Base-by-base conservation (phyloP, 306 rosid species). In the Prunus padus region DNA sequence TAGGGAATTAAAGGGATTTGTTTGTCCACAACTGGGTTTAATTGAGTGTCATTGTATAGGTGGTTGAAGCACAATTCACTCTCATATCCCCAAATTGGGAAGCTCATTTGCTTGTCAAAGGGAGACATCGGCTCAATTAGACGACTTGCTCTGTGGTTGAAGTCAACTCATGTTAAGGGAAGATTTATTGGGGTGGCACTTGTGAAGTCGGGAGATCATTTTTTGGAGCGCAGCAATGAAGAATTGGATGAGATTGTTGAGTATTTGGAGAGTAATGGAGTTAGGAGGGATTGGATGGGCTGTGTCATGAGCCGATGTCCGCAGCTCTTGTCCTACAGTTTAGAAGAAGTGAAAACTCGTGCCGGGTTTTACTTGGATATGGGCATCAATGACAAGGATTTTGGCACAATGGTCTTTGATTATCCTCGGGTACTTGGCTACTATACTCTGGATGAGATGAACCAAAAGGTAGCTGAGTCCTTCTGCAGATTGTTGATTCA, bases 331-430 rank as follows among this genome's bases (percentile, higher is more conserved):
- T 89, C 97, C 5, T 89, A 78, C 84, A 87, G 75, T 80, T 63
- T 90, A 65, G 97, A 94, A 67, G 98, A 91, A 86, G 77, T 94
- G 76, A 78, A 76, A 77, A 74, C 71, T 61, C 96, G 93, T 44
- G 93, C 82, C 23, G 84, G 80, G 69, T 87, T 91, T 76, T 94
- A 77, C 86, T 69, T 84, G 30, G 89, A 88, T 69, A 86, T 91
- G 96, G 91, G 97, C 31, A 82, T 94, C 77, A 86, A 87, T 73
- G 86, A 82, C 63, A 90, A 86, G 57, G 98, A 94, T 83, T 94
- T 94, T 72, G 98, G 98, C 72, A 94, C 98, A n/a, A 94, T 94
- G 98, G 98, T 88, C 69, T 94, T 94, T 73, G 97, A 91, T 78
- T 94, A 64, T 83, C 96, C 98, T 18, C 86, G 81, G 84, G 87